phyloP scores from a whole-genome alignment of 2,329 filamentous ascomycete species.

The Penicillium griseofulvum region DNA sequence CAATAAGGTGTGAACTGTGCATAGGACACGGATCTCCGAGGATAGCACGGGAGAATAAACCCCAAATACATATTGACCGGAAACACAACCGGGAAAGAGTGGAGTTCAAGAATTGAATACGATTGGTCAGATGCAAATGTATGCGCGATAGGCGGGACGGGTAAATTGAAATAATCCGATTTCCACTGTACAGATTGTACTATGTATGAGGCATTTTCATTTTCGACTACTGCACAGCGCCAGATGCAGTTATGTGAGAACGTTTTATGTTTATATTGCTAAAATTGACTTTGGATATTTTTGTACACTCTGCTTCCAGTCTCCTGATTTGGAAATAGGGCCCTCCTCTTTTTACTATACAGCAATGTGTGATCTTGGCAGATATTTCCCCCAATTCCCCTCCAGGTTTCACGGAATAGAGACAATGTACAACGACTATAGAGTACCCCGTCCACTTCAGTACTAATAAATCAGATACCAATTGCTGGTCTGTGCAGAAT shows the following conservation, averaged over 20 bases:
- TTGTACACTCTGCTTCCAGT: background rate
- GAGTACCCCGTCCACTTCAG: no score
- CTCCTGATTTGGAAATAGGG: background rate
- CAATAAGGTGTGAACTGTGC: conserved; percentile 16
- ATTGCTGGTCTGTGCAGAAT: background rate
- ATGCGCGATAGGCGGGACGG: conserved; percentile 1
- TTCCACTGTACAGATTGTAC: background rate
- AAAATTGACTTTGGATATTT: background rate
- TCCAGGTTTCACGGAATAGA: background rate
- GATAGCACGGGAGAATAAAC: conserved; percentile 6
- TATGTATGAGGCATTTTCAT: conserved; percentile 13
- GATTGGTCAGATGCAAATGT: conserved; percentile 5
- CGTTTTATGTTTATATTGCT: background rate
- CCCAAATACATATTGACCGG: conserved; percentile 5
- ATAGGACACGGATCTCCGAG: conserved; percentile 2
- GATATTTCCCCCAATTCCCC: background rate
- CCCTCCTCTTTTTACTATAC: background rate
- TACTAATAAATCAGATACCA: background rate
- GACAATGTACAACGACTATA: background rate
- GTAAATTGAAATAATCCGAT: background rate
- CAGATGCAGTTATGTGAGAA: conserved; percentile 1
- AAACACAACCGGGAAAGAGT: conserved; percentile 6
- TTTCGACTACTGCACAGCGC: conserved; percentile 3
- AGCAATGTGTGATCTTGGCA: background rate
- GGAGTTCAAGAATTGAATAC: background rate